Evolutionary conservation across 345 rosid genomes (phyloP), one percentile per base, ranked within the genome.

Genomic region (Syzygium aromaticum): DNA sequence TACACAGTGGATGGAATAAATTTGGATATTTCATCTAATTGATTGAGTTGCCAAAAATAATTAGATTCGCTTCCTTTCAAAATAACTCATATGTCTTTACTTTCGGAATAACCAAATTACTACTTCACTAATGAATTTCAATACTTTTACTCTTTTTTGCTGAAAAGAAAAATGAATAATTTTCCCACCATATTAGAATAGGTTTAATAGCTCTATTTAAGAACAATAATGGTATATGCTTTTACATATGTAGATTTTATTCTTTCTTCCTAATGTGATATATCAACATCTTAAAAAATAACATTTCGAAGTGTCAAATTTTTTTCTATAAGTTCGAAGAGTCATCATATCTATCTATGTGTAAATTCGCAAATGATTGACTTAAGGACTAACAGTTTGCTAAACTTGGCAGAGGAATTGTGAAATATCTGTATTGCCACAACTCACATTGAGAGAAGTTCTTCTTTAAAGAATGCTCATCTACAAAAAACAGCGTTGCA

Each of bases 391-490:
- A 73, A 38, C 49, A 33, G 14, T 51, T 51, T 89, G 49, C 84
- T 86, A 90, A 56, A 88, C 54, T 87, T 53, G 88, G 46, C 30
- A 15, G 40, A 84, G 27, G 15, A 56, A 87, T 73, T 73, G 80
- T 73, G 19, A 73, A 17, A 17, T 33, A 64, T 73, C 11, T 73
- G 33, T 4, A 2, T 67, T 38, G 49, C 49, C 46, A 73, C 27
- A 73, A 5, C 80, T 33, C 19, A 33, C 80, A 73, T 17, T 21
- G 38, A 19, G 46, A 73, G 49, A 73, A 17, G 33, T 12, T 61
- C 73, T 61, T n/a, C 33, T 61, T 61, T 61, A 61, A 13, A n/a
- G 73, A n/a, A 61, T 13, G 73, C 14, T n/a, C 33, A n/a, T 61
- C n/a, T 27, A 61, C 12, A 3, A 27, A 61, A 61, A 52, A 13